Base-by-base conservation (phyloP, 768 basidiomycete species). In the Lepiota brunneoincarnata region DNA sequence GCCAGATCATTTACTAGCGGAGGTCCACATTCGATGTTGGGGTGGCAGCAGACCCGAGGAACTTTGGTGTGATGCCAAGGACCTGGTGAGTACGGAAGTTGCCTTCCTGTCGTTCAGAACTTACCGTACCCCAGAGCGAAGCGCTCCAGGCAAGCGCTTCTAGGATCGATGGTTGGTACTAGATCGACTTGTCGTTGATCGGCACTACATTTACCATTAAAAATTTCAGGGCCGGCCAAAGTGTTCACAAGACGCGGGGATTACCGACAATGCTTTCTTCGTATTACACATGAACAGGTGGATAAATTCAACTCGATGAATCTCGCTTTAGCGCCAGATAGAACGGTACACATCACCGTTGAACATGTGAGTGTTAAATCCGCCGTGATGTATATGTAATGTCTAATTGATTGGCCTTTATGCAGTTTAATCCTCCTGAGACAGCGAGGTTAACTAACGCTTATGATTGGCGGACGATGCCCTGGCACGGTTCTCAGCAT, bases 11-110 rank as follows among this genome's bases (percentile, higher is more conserved):
- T 81, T 82, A 59, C 72, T 89, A 17, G 82, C 82, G 1, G 89
- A 91, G 64, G 80, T 91, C 17, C 77, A 71, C 35, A 77, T 89
- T 26, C 79, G 53, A 1, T 54, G 53, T 40, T 54, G 53, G 53
- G 42, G 53, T 41, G 53, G 53, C 34, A 48, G 28, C 28, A 39
- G 53, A 15, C 53, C 53, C 9, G 83, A 80, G 59, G 81, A 83
- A 4, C 86, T 77, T 60, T 90, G 88, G 88, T 87, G 81, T 5
- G 81, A 87, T 63, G 86, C 87, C 2, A 74, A 76, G 58, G 81
- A 87, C 34, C 71, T 91, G 36, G 78, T 79, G 55, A 57, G 77
- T 62, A 28, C 34, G 28, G 17, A 23, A 36, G 24, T 24, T 6
- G 12, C 40, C 7, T n/a, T 39, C 17, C 5, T 3, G 31, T 15